Evolutionary conservation across 73 alveolate species (phyloP), one percentile per base, ranked within the genome.

Genomic region (Symbiodinium pilosum): DNA sequence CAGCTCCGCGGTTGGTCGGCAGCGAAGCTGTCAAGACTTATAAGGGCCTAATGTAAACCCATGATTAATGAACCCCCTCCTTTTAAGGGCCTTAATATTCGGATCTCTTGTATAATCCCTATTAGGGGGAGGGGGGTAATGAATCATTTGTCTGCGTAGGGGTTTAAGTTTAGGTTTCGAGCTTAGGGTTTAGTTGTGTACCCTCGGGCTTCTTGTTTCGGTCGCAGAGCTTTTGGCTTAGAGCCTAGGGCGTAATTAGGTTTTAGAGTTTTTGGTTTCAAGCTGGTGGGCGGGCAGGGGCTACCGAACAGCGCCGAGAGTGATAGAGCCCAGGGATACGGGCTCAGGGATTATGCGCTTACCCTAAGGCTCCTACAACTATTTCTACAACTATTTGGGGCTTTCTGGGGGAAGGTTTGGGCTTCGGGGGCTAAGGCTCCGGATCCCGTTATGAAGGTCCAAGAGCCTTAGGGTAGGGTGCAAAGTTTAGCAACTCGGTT

Each of bases 121-220:
- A n/a, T n/a, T n/a, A n/a, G n/a, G n/a, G n/a, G n/a, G n/a, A n/a
- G n/a, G n/a, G n/a, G n/a, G n/a, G n/a, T n/a, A n/a, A n/a, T n/a
- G n/a, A n/a, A n/a, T n/a, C n/a, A n/a, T n/a, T n/a, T n/a, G n/a
- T n/a, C n/a, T n/a, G n/a, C n/a, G n/a, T n/a, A n/a, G n/a, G n/a
- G n/a, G n/a, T n/a, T n/a, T n/a, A 20, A 12, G 73, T 32, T 3
- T 20, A 56, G 73, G 73, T 56, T 56, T 56, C 9, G 32, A 32
- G 73, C n/a, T 56, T 56, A 56, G 73, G 73, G 73, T 56, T 56
- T 56, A n/a, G n/a, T n/a, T n/a, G n/a, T n/a, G n/a, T n/a, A n/a
- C n/a, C n/a, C n/a, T n/a, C n/a, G n/a, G n/a, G n/a, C n/a, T n/a
- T n/a, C n/a, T n/a, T n/a, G n/a, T n/a, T n/a, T n/a, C n/a, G n/a